Evolutionary conservation across 1,284 basidiomycete species (phyloP), one percentile per base, ranked within the genome.

Genomic region (Hypsizygus ulmarius): DNA sequence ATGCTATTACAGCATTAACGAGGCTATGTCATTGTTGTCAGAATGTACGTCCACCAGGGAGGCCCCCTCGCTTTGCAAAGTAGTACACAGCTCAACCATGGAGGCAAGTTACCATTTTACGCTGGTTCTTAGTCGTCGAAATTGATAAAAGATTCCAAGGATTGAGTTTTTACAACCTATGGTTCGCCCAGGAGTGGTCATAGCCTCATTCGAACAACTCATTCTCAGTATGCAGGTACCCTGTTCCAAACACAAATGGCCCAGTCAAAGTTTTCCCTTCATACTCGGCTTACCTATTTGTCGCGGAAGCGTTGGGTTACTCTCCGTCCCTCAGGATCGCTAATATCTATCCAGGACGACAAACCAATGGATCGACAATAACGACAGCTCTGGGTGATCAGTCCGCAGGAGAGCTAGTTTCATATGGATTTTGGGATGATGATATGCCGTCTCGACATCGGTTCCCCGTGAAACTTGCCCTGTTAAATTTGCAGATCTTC

Each of bases 1-100:
- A 25, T 18, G 16, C 7, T 16, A 4, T 33, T 11, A 29, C 19
- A 9, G 11, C 10, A 30, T 36, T 1, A 18, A 15, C 45, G 33
- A 10, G 14, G n/a, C 34, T 37, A 10, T 32, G 11, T 15, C 8
- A 33, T 33, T 5, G 39, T 43, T 8, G 25, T 12, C 45, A 77
- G 75, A 21, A 47, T 78, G 39, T 77, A 74, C 45, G 66, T 73
- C 15, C 75, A 78, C 51, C 77, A 78, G 63, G 77, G 76, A 12
- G 75, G 73, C 0, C 74, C 75, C 5, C 64, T 75, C 18, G 72
- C 73, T 8, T 56, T 76, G n/a, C 76, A 77, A 54, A 75, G 74
- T 45, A 64, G 67, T 38, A 70, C 67, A 1, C 74, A 77, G 45
- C 61, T 74, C 5, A 77, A 78, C 46, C 74, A 74, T 37, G 74